These are phyloP conservation scores for Furcasterigmium sp. DNA, from an alignment of 2,329 filamentous ascomycete species.

Conservation along the genomic window DNA sequence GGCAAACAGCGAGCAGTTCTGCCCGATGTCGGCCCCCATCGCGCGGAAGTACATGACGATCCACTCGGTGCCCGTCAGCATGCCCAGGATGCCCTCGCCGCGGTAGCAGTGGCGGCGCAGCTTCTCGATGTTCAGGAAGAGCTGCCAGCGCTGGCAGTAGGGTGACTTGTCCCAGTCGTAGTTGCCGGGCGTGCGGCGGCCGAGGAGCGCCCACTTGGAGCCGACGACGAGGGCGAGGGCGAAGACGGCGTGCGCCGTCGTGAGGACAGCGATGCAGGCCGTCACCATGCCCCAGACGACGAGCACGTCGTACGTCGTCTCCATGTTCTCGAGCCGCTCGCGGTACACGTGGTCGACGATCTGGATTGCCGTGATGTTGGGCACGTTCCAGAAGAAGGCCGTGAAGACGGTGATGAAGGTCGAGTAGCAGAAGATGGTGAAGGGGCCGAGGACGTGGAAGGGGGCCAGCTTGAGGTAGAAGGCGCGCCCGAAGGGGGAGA, in stretches of 20 bases:
- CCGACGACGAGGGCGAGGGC: constrained; percentile 37
- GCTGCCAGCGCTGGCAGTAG: constrained; percentile 55
- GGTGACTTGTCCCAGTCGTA: constrained; percentile 53
- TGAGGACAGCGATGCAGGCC: constrained; percentile 33
- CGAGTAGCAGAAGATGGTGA: constrained; percentile 45
- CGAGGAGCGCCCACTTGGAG: constrained; percentile 47
- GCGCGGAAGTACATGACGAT: constrained; percentile 47
- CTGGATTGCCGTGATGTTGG: constrained; percentile 41
- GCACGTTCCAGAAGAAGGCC: constrained; percentile 45
- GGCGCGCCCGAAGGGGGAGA: constrained; percentile 47
- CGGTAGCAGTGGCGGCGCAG: constrained; percentile 44
- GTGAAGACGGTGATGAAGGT: constrained; percentile 38
- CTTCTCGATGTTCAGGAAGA: constrained; percentile 46
- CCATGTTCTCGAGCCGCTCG: constrained; percentile 11
- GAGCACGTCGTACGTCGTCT: constrained; percentile 23
- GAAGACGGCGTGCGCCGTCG: constrained; percentile 34
- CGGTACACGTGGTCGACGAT: constrained; percentile 29
- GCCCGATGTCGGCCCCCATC: constrained; percentile 47
- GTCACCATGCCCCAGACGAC: constrained; percentile 34
- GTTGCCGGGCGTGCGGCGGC: constrained; percentile 43
- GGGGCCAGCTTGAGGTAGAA: constrained; percentile 46
- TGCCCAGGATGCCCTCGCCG: constrained; percentile 42
- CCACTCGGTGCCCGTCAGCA: constrained; percentile 49
- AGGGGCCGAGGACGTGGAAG: constrained; percentile 43
- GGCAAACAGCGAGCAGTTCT: constrained; percentile 49